phyloP scores from a whole-genome alignment of 1,139 yeast genomes.

The Hemisphaericaspora xylanilytica region DNA sequence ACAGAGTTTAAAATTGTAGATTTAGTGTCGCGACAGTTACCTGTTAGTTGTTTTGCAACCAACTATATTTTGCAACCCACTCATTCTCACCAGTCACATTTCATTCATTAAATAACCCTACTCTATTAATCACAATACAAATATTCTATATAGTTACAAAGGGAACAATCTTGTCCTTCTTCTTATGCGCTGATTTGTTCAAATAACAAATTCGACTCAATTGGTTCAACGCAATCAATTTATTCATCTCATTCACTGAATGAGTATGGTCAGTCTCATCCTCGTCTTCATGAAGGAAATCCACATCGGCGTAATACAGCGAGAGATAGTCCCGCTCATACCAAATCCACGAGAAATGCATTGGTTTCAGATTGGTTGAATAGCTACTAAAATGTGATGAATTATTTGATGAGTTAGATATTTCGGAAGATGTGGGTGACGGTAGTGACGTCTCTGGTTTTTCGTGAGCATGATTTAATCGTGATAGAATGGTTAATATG shows the following conservation, averaged over 20 bases:
- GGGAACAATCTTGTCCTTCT: neutral
- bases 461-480: conserved; percentile 16
- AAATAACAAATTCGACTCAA: conserved; percentile 12
- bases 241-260: conserved; percentile 10
- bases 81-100: no score
- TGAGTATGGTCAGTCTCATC: conserved; percentile 3
- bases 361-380: neutral
- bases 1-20: no score
- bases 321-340: conserved; percentile 35
- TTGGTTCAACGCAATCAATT: conserved; percentile 2
- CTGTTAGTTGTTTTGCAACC: no score
- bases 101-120: no score
- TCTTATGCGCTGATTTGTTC: conserved; percentile 5
- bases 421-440: neutral
- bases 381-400: neutral
- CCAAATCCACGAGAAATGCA: conserved; percentile 35
- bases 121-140: neutral
- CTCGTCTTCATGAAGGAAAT: conserved; percentile 8
- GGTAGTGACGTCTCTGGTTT: neutral
- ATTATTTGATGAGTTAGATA: neutral
- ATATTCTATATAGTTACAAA: neutral
- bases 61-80: no score
- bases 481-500: conserved; percentile 22
- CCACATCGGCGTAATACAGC: conserved; percentile 25
- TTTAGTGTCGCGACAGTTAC: no score